Percentiles rank a stretch among this genome's conserved stretches.
phyloP scores from a whole-genome alignment of 495 filamentous ascomycete genomes.

The Aspergillus hancockii region DNA sequence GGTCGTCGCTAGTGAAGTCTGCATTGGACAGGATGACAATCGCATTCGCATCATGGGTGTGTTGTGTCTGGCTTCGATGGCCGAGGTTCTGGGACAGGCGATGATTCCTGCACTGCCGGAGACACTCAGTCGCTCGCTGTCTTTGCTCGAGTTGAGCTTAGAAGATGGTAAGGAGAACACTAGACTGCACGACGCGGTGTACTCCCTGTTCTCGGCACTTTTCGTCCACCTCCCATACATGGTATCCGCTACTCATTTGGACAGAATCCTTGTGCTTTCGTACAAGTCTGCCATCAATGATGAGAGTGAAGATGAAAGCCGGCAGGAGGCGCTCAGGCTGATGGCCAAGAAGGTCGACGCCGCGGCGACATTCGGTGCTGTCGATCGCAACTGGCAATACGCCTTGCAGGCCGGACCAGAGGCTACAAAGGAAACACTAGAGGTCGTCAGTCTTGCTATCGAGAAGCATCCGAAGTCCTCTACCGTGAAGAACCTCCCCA shows the following conservation, averaged over 20 bases:
- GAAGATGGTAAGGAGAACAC: conserved; percentile 50
- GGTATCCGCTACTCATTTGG: conserved; percentile 71
- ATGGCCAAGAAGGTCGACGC: conserved; percentile 72
- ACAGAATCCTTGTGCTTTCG: conserved; percentile 66
- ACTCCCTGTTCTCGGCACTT: conserved; percentile 74
- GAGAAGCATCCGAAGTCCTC: conserved; percentile 74
- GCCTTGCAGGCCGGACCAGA: conserved; percentile 58
- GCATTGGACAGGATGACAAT: conserved; percentile 70
- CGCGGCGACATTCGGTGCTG: conserved; percentile 63
- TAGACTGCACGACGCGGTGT: conserved; percentile 77
- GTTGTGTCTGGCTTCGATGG: conserved; percentile 84
- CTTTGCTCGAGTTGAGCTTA: conserved; percentile 65
- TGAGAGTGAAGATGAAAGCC: conserved; percentile 59
- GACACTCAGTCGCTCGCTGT: conserved; percentile 68
- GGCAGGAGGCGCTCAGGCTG: conserved; percentile 67
- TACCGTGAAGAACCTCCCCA: conserved; percentile 66
- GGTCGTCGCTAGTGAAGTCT: conserved; percentile 72
- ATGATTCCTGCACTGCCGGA: conserved; percentile 81
- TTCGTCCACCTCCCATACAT: conserved; percentile 83
- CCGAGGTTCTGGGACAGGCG: conserved; percentile 80
- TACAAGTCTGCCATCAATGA: conserved; percentile 64
- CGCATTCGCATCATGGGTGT: conserved; percentile 76
- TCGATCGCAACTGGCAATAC: conserved; percentile 68
- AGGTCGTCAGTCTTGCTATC: conserved; percentile 65
- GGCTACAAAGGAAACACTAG: conserved; percentile 67